These are phyloP conservation scores for Striga hermonthica DNA, from an alignment of 305 asterid species.

Conservation along the genomic window DNA sequence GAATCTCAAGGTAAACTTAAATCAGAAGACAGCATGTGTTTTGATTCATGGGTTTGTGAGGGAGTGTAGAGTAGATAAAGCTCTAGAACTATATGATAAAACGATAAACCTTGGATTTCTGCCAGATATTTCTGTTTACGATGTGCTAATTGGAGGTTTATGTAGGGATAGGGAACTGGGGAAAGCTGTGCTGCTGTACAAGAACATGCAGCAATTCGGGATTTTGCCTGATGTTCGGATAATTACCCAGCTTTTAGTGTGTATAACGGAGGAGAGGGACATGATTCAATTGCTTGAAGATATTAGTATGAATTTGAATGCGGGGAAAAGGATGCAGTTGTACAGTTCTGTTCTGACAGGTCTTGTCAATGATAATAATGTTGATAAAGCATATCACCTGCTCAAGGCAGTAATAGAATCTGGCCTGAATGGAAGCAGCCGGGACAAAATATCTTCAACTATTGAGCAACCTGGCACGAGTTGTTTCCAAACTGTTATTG, in stretches of 20 bases:
- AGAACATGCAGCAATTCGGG: conserved; percentile 49
- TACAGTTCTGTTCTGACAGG: conserved; percentile 46
- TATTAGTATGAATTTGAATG: conserved; percentile 39
- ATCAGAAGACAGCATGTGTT: conserved; percentile 65
- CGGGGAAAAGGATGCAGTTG: conserved; percentile 37
- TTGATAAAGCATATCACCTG: conserved; percentile 60
- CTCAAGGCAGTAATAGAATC: conserved; percentile 41
- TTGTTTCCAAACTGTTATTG: conserved; percentile 64
- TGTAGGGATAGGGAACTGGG: conserved; percentile 52
- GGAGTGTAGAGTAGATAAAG: conserved; percentile 58
- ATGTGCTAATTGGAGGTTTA: conserved; percentile 34
- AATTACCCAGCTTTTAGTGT: conserved; percentile 46
- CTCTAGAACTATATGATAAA: conserved; percentile 57
- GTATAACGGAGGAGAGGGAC: conserved; percentile 46
- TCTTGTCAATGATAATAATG: conserved; percentile 51
- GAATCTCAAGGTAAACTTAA: conserved; percentile 49
- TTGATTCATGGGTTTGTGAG: conserved; percentile 76
- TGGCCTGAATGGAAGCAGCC: conserved; percentile 34
- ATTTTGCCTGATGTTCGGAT: conserved; percentile 60
- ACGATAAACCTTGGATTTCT: conserved; percentile 48
- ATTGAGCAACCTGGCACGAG: conserved; percentile 41
- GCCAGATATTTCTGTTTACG: conserved; percentile 64
- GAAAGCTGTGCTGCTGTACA: conserved; percentile 53
- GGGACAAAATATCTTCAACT: conserved; percentile 29
- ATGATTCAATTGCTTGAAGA: conserved; percentile 48